These are phyloP conservation scores for Penicillium verrucosum DNA, from an alignment of 2,329 filamentous ascomycete species.

Conservation along the genomic window DNA sequence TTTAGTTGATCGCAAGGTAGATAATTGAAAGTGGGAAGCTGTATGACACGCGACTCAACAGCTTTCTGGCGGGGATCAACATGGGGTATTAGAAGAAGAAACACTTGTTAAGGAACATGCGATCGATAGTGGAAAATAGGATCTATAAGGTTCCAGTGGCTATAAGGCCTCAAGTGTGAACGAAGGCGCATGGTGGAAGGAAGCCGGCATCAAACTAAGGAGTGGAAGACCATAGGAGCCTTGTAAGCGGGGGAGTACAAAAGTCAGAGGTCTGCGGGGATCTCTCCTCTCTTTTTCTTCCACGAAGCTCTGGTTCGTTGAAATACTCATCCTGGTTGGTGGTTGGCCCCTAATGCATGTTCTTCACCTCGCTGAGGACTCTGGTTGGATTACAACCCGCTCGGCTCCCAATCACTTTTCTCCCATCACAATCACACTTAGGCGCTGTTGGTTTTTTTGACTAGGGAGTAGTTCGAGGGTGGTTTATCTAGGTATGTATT, in stretches of 20 bases:
- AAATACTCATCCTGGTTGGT: not conserved
- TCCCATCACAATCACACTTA: slow-evolving; percentile 21
- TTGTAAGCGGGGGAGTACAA: slow-evolving; percentile 7
- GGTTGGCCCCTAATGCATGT: slow-evolving; percentile 23
- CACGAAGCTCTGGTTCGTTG: slow-evolving; percentile 12
- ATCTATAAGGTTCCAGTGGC: not conserved
- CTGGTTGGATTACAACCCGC: slow-evolving; percentile 24
- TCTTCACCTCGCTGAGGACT: slow-evolving; percentile 17
- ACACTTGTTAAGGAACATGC: not conserved
- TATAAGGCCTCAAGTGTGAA: slow-evolving; percentile 2
- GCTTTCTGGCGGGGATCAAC: slow-evolving; percentile 2
- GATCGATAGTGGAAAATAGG: not conserved
- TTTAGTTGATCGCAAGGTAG: not conserved
- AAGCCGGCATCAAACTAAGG: slow-evolving; percentile 7
- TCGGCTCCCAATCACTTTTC: slow-evolving; percentile 16
- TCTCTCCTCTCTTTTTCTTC: not conserved
- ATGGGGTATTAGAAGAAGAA: not conserved
- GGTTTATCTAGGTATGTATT: not conserved
- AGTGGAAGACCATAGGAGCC: not conserved
- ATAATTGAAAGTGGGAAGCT: not conserved
- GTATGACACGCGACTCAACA: slow-evolving; percentile 1
- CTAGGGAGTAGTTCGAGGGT: not conserved
- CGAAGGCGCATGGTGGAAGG: slow-evolving; percentile 11
- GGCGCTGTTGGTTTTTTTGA: not conserved
- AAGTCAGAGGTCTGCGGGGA: slow-evolving; percentile 15